Conservation (phyloP, 2,329 filamentous ascomycete species). For the Diplodia corticola region DNA sequence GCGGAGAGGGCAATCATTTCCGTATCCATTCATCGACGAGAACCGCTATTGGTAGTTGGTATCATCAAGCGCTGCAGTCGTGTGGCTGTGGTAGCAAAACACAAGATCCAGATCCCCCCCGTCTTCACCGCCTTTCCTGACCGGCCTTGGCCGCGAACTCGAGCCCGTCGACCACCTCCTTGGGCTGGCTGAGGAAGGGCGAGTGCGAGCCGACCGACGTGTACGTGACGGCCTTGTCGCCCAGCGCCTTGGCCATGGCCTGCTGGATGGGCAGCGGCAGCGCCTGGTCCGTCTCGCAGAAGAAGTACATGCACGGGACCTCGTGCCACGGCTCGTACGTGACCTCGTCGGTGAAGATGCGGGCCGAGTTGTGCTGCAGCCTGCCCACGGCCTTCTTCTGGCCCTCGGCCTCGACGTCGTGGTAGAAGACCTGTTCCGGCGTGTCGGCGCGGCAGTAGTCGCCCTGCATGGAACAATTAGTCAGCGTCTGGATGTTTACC, state of each 20-base stretch:
- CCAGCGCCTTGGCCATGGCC: constrained; percentile 33
- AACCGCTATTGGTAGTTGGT: too few relatives aligned
- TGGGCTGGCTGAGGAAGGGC: constrained; percentile 45
- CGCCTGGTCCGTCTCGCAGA: constrained; percentile 40
- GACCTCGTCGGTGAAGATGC: constrained; percentile 26
- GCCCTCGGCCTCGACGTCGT: constrained; percentile 17
- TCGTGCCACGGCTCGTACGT: constrained; percentile 38
- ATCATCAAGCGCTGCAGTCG: too few relatives aligned
- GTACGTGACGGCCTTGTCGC: constrained; percentile 19
- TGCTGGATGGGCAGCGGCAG: constrained; percentile 38
- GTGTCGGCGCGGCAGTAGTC: constrained; percentile 20
- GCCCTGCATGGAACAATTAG: not conserved
- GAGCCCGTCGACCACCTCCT: constrained; percentile 34
- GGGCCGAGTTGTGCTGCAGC: constrained; percentile 12
- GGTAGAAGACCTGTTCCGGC: constrained; percentile 20
- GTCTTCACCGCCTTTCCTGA: constrained; percentile 1
- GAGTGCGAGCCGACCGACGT: constrained; percentile 37
- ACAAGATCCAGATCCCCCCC: too few relatives aligned
- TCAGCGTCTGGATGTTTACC: not conserved
- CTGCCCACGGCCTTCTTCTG: constrained; percentile 4
- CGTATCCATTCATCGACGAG: too few relatives aligned
- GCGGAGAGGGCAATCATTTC: too few relatives aligned
- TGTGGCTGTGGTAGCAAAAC: too few relatives aligned
- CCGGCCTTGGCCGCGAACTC: constrained; percentile 18
- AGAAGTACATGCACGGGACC: constrained; percentile 39